A percentile compares a stretch with the other conserved stretches of the same genome.
phyloP scores from a whole-genome alignment of 257 asterid genomes.

The Linderniella brevidens region DNA sequence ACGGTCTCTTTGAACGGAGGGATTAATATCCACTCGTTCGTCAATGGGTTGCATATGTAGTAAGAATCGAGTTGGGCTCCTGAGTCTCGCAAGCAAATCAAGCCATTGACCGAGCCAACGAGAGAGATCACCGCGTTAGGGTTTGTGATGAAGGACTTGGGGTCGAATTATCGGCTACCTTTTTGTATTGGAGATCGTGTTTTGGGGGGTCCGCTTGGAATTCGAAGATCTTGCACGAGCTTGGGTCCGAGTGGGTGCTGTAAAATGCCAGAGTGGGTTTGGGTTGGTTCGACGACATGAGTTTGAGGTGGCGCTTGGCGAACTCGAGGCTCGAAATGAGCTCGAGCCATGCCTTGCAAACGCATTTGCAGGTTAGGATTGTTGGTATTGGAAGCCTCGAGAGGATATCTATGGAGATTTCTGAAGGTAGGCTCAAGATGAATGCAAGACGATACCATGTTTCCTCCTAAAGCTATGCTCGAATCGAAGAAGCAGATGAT shows the following conservation, averaged over 20 bases:
- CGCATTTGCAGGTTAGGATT: slow-evolving; percentile 14
- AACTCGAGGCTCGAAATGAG: slow-evolving; percentile 12
- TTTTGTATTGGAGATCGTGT: slow-evolving; percentile 1
- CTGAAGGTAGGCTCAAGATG: slow-evolving; percentile 15
- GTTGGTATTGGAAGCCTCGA: slow-evolving; percentile 16
- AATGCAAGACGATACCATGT: not conserved
- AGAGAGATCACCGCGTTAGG: not conserved
- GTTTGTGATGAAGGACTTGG: not conserved
- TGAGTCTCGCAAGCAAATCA: slow-evolving; percentile 8
- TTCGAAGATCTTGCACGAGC: not conserved
- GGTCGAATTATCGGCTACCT: slow-evolving; percentile 7
- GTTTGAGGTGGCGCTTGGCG: slow-evolving; percentile 8
- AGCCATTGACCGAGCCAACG: slow-evolving; percentile 17
- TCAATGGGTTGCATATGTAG: slow-evolving; percentile 28
- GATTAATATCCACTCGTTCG: slow-evolving; percentile 16
- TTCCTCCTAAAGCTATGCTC: too few species aligned
- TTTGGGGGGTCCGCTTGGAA: slow-evolving; percentile 9
- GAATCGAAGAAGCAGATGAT: too few species aligned
- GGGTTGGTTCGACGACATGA: slow-evolving; percentile 4
- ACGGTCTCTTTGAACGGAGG: slow-evolving; percentile 6
- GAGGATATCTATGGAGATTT: slow-evolving; percentile 15
- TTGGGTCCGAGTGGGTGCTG: not conserved
- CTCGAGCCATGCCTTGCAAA: slow-evolving; percentile 16
- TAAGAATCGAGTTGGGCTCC: not conserved
- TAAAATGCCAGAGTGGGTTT: slow-evolving; percentile 13